These are phyloP conservation scores for Colletotrichum sp. DNA, from an alignment of 2,329 filamentous ascomycete genomes.

Conservation along the genomic window DNA sequence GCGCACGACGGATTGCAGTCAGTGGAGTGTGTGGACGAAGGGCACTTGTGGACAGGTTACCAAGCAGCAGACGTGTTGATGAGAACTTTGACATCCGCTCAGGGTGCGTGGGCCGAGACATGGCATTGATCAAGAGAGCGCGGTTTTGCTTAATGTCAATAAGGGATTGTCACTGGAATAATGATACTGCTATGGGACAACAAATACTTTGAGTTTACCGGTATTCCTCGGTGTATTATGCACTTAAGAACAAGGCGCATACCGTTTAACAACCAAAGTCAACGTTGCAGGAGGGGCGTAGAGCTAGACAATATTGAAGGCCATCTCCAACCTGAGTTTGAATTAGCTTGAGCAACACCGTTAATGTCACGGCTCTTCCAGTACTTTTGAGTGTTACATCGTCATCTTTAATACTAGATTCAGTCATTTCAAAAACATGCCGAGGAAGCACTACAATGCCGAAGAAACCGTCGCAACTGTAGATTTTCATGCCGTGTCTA, in stretches of 20 bases:
- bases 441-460: no score
- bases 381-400: neutral
- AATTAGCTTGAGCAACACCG: accelerated
- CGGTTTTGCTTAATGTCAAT: accelerated
- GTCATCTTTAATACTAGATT: neutral
- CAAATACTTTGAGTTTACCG: accelerated
- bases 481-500: no score
- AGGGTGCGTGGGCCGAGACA: neutral
- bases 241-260: accelerated
- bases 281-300: neutral
- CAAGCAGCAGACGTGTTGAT: neutral
- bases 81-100: accelerated
- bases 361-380: accelerated
- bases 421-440: neutral
- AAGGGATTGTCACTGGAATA: accelerated
- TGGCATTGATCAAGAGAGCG: accelerated
- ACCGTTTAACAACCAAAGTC: accelerated
- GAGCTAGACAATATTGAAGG: neutral
- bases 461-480: no score
- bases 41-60: neutral
- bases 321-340: neutral
- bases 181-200: accelerated
- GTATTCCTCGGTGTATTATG: accelerated
- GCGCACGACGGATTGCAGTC: neutral
- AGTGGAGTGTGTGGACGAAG: neutral